phyloP scores from a whole-genome alignment of 352 stramenopile genomes.

The Phytopythium aichiense region DNA sequence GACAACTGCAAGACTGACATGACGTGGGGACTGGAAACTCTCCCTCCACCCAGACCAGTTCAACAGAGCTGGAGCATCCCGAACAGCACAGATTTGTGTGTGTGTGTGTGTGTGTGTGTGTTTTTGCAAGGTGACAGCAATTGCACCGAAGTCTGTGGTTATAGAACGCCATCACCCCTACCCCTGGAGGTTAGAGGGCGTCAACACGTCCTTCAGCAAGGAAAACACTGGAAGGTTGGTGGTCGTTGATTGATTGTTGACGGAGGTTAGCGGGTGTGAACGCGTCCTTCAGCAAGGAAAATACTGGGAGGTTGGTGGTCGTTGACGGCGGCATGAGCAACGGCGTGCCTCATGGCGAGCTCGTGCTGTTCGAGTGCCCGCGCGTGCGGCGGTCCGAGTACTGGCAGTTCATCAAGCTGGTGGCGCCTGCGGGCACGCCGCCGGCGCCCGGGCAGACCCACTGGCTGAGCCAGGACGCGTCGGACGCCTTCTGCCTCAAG shows the following conservation, averaged over 20 bases:
- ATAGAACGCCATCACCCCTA: too few species aligned
- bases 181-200: neutral
- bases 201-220: neutral
- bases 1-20: too few species aligned
- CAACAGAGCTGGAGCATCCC: too few species aligned
- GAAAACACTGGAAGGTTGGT: neutral
- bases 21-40: too few species aligned
- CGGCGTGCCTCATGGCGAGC: constrained; percentile 35
- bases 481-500: constrained; percentile 42
- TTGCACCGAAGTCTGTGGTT: too few species aligned
- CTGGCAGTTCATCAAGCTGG: constrained; percentile 66
- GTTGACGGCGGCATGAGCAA: constrained; percentile 37
- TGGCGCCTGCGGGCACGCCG: constrained; percentile 23
- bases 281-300: neutral
- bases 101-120: too few species aligned
- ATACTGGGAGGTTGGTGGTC: neutral
- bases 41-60: too few species aligned
- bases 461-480: constrained; percentile 53
- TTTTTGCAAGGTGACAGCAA: too few species aligned
- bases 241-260: too few species aligned
- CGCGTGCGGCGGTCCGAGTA: constrained; percentile 48
- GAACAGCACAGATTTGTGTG: too few species aligned
- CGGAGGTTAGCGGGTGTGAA: neutral
- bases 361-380: constrained; percentile 53
- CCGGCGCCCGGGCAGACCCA: constrained; percentile 34